Conservation (phyloP, 1,139 yeast genomes). For the Kodamaea derodonti region DNA sequence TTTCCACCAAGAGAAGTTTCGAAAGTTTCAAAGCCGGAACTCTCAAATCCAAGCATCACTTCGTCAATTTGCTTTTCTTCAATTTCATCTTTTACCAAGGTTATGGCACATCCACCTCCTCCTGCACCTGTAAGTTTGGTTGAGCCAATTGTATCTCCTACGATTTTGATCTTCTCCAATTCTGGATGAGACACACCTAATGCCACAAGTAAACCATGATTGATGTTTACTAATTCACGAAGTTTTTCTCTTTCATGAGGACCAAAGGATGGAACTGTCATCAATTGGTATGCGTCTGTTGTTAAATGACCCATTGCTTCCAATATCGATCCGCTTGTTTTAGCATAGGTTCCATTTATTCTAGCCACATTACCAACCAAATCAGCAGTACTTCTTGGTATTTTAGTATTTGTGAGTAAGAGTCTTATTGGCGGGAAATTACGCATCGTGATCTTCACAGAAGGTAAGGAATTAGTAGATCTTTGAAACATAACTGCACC, state of each 20-base stretch:
- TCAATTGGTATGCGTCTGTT: constrained; percentile 60
- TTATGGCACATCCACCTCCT: constrained; percentile 98
- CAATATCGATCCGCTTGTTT: constrained; percentile 53
- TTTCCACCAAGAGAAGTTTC: constrained; percentile 84
- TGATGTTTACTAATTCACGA: constrained; percentile 68
- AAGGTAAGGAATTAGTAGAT: constrained; percentile 45
- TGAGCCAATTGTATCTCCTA: constrained; percentile 72
- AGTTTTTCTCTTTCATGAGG: constrained; percentile 43
- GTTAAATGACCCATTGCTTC: constrained; percentile 70
- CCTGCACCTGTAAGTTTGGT: constrained; percentile 98
- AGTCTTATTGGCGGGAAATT: constrained; percentile 74
- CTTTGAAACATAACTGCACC: constrained; percentile 92
- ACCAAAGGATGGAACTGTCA: constrained; percentile 51
- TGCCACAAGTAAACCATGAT: constrained; percentile 84
- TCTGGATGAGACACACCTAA: constrained; percentile 92
- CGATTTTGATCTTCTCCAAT: constrained; percentile 64
- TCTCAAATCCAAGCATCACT: constrained; percentile 32
- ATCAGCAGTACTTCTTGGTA: constrained; percentile 83
- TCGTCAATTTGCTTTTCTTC: constrained; percentile 25
- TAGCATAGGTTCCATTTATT: constrained; percentile 50
- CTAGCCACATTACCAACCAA: constrained; percentile 75
- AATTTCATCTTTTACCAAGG: constrained; percentile 58
- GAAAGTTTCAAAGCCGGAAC: constrained; percentile 69
- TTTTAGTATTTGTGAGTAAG: constrained; percentile 76
- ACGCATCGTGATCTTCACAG: constrained; percentile 61